These are phyloP conservation scores for Vigna hirtella DNA, from an alignment of 306 rosid species.

Conservation along the genomic window DNA sequence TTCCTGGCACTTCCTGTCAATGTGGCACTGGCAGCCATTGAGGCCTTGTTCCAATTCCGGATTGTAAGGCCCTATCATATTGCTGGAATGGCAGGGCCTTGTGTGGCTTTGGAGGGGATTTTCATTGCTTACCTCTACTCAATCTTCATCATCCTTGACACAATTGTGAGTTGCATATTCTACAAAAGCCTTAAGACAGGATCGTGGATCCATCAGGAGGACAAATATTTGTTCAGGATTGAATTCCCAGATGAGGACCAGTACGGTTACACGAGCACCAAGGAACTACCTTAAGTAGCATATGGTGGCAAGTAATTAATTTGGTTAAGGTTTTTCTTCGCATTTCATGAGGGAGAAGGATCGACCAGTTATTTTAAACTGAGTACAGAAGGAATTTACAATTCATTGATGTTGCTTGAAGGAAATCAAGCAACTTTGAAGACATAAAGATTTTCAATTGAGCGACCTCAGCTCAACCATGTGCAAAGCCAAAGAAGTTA, in stretches of 20 bases:
- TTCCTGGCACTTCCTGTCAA: slow-evolving; percentile 76
- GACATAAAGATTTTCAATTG: slow-evolving; percentile 39
- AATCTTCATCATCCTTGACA: slow-evolving; percentile 71
- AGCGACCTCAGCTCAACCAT: slow-evolving; percentile 37
- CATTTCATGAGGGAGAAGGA: slow-evolving; percentile 16
- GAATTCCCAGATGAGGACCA: slow-evolving; percentile 49
- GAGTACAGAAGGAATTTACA: slow-evolving; percentile 36
- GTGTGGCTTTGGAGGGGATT: slow-evolving; percentile 66
- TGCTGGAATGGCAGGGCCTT: slow-evolving; percentile 47
- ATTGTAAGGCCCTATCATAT: slow-evolving; percentile 56
- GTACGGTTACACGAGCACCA: slow-evolving; percentile 35
- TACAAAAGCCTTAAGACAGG: slow-evolving; percentile 61
- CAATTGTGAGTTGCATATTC: slow-evolving; percentile 72
- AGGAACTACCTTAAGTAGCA: slow-evolving; percentile 57
- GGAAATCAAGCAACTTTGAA: slow-evolving; percentile 43
- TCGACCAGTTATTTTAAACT: slow-evolving; percentile 14
- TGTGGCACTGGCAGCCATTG: slow-evolving; percentile 72
- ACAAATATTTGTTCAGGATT: slow-evolving; percentile 21
- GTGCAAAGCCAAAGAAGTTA: slow-evolving; percentile 32
- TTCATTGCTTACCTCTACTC: slow-evolving; percentile 85
- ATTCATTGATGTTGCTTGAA: slow-evolving; percentile 50
- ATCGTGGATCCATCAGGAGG: slow-evolving; percentile 43
- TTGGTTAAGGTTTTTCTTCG: slow-evolving; percentile 29
- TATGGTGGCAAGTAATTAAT: slow-evolving; percentile 23
- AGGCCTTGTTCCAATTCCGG: slow-evolving; percentile 86